Base-by-base conservation (phyloP, 2,329 filamentous ascomycete species). In the Aspergillus flavus region DNA sequence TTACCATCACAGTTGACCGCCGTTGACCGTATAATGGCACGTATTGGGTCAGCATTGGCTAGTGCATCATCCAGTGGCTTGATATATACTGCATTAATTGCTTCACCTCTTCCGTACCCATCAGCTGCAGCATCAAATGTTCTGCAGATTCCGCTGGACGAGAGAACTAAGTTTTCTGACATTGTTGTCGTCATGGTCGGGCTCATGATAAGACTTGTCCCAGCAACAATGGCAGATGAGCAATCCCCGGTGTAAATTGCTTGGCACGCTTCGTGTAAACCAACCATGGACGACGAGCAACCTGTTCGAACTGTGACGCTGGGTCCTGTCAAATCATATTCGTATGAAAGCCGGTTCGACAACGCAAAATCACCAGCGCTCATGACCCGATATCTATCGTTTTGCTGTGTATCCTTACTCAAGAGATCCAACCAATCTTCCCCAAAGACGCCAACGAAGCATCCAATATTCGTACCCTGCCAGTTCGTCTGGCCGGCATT, bases 21-120 rank as follows among this genome's bases (percentile, higher is more conserved):
- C 1, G 73, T 75, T 5, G 66, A 65, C n/a, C 76, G 67, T 28
- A 80, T 75, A 12, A 80, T 67, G 0, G 72, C 76, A 6, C 76
- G 66, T 14, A 80, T 69, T 2, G 74, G 66, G 58, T 77, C 68
- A 0, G 70, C 67, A 56, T 75, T 72, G 16, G 62, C 45, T 7
- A 77, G 32, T 1, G 75, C 75, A 45, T 71, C 66, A 16, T 48
- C 23, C 3, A 78, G 53, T 6, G 28, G 58, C 61, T 77, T 78
- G 28, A 76, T 55, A 41, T 63, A 70, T 2, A 77, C 71, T 71
- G 6, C 72, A 66, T 23, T 70, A 39, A 78, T 68, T 0, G 71
- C 70, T 52, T 79, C 74, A 4, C 72, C 78, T 12, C 75, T 62
- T 4, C 66, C 74, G 61, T 73, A 75, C 3, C 76, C 73, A 48